Evolutionary conservation across 2,329 filamentous ascomycete genomes (phyloP).

Genomic region (Cladosporium velox): DNA sequence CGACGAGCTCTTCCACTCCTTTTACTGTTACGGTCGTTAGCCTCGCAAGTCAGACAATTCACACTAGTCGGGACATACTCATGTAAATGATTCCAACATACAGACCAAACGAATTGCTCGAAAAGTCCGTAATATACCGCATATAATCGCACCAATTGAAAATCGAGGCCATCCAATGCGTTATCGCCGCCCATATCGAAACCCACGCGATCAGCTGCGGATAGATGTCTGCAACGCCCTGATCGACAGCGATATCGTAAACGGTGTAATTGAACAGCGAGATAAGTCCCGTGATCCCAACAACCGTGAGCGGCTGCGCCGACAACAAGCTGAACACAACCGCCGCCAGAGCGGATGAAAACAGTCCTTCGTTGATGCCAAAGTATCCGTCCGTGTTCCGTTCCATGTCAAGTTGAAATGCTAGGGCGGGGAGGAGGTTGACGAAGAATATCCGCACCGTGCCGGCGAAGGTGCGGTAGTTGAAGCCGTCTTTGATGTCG

Average conservation of each 20-base stretch:
- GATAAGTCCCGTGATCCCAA: slow-evolving; percentile 59
- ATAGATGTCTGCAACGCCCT: slow-evolving; percentile 53
- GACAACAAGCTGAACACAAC: slow-evolving; percentile 56
- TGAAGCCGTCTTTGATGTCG: slow-evolving; percentile 57
- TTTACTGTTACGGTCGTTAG: slow-evolving; percentile 46
- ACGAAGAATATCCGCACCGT: slow-evolving; percentile 62
- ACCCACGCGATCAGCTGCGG: slow-evolving; percentile 59
- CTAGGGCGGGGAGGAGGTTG: slow-evolving; percentile 59
- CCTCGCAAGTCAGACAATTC: no score
- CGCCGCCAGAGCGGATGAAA: slow-evolving; percentile 57
- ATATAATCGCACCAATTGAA: slow-evolving; percentile 60
- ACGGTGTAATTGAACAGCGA: slow-evolving; percentile 61
- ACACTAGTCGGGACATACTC: slow-evolving; percentile 29
- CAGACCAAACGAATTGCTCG: slow-evolving; percentile 55
- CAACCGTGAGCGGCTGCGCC: slow-evolving; percentile 58
- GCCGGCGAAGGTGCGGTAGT: slow-evolving; percentile 57
- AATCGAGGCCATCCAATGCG: slow-evolving; percentile 58
- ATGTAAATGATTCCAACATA: slow-evolving; percentile 61
- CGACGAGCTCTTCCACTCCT: slow-evolving; percentile 58
- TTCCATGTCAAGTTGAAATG: slow-evolving; percentile 61
- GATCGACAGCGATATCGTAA: slow-evolving; percentile 56
- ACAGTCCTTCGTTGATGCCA: slow-evolving; percentile 59
- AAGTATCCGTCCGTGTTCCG: slow-evolving; percentile 57
- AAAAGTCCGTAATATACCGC: slow-evolving; percentile 61
- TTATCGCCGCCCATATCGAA: slow-evolving; percentile 59